Evolutionary conservation across 495 filamentous ascomycete species (phyloP).

Genomic region (Pyronema domesticum): DNA sequence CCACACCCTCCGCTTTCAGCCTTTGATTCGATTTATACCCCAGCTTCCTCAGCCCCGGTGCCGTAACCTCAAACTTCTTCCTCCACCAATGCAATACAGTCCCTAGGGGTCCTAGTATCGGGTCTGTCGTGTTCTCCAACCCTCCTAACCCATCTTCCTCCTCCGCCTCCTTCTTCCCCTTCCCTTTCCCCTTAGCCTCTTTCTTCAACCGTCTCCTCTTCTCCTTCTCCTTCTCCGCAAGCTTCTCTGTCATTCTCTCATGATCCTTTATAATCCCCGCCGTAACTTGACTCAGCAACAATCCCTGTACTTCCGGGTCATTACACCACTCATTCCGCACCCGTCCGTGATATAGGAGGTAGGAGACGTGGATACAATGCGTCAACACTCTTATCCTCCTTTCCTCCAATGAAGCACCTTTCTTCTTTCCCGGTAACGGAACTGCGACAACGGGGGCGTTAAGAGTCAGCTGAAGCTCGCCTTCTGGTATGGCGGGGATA

Average conservation of each 20-base stretch:
- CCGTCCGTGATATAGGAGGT: constrained; percentile 73
- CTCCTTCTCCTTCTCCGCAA: constrained; percentile 31
- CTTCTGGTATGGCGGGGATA: constrained; percentile 25
- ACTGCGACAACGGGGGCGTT: constrained; percentile 26
- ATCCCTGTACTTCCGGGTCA: constrained; percentile 59
- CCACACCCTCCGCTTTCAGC: constrained; percentile 47
- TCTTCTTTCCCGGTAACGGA: constrained; percentile 36
- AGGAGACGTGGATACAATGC: constrained; percentile 79
- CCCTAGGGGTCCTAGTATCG: constrained; percentile 61
- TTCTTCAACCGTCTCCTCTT: constrained; percentile 22
- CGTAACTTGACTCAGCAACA: constrained; percentile 52
- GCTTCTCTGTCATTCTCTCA: constrained; percentile 53
- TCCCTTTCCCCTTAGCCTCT: constrained; percentile 21
- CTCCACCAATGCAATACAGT: constrained; percentile 70
- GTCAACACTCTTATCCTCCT: constrained; percentile 56
- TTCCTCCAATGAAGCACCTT: constrained; percentile 70
- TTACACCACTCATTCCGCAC: constrained; percentile 75
- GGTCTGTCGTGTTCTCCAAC: constrained; percentile 53
- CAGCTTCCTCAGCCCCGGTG: constrained; percentile 68
- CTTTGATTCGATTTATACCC: constrained; percentile 60
- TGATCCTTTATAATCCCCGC: constrained; percentile 36
- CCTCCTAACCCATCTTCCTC: constrained; percentile 37
- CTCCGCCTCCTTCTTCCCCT: constrained; percentile 29
- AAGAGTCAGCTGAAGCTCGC: constrained; percentile 61
- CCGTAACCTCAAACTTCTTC: constrained; percentile 58